A percentile compares a stretch with the other conserved stretches of the same genome.
phyloP scores from a whole-genome alignment of 768 basidiomycete species.

The Hydnomerulius pinastri region DNA sequence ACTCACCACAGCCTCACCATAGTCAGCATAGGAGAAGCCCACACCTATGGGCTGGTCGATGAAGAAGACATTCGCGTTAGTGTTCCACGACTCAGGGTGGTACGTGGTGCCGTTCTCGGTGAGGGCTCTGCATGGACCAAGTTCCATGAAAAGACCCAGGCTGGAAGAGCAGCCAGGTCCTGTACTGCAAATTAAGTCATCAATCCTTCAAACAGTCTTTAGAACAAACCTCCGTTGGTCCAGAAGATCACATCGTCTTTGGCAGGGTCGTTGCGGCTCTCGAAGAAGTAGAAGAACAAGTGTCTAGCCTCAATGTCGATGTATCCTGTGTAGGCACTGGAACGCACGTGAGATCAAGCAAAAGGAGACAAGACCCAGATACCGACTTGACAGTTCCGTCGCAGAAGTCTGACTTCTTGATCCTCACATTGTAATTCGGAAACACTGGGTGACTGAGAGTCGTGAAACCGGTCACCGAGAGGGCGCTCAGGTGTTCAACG shows the following conservation, averaged over 20 bases:
- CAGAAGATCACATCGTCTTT: slow-evolving; percentile 61
- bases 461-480: slow-evolving; percentile 36
- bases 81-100: slow-evolving; percentile 68
- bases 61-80: slow-evolving; percentile 54
- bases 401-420: slow-evolving; percentile 42
- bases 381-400: slow-evolving; percentile 42
- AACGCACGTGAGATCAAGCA: neutral
- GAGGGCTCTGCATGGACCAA: slow-evolving; percentile 70
- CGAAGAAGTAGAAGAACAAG: slow-evolving; percentile 77
- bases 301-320: slow-evolving; percentile 67
- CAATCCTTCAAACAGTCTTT: neutral
- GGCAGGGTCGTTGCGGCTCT: slow-evolving; percentile 59
- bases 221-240: slow-evolving; percentile 55
- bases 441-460: slow-evolving; percentile 45
- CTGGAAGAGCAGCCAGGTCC: slow-evolving; percentile 56
- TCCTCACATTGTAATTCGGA: slow-evolving; percentile 43
- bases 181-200: slow-evolving; percentile 4
- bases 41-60: slow-evolving; percentile 49
- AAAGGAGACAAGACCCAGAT: neutral
- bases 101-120: slow-evolving; percentile 50
- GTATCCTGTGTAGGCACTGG: slow-evolving; percentile 63
- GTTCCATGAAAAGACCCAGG: slow-evolving; percentile 72
- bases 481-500: slow-evolving; percentile 28
- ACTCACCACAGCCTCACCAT: slow-evolving; percentile 41
- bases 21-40: slow-evolving; percentile 49